These are phyloP conservation scores for Cydonia oblonga DNA, from an alignment of 331 rosid genomes.

Conservation along the genomic window DNA sequence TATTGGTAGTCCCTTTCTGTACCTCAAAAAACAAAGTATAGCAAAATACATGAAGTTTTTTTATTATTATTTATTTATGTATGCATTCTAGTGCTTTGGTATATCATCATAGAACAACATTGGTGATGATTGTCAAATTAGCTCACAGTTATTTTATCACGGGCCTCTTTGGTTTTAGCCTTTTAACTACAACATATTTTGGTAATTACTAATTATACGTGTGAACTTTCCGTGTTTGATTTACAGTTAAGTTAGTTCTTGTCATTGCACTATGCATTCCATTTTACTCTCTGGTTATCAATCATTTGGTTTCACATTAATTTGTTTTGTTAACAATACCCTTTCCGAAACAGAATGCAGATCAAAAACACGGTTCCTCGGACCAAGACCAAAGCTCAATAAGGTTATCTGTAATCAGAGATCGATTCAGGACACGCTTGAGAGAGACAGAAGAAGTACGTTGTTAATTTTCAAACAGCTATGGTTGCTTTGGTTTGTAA, in stretches of 20 bases:
- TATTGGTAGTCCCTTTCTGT: neutral
- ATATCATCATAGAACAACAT: neutral
- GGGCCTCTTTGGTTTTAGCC: neutral
- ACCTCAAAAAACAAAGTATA: neutral
- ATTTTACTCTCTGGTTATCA: neutral
- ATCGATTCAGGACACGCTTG: constrained; percentile 85
- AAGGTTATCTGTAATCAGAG: constrained; percentile 93
- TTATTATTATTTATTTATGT: too few relatives aligned
- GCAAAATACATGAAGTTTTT: neutral
- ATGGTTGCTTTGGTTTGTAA: neutral
- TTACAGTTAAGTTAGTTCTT: neutral
- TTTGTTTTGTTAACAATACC: constrained; percentile 11
- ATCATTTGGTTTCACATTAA: constrained; percentile 2
- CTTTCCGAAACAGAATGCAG: constrained; percentile 48
- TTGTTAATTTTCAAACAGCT: neutral
- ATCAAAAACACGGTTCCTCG: constrained; percentile 41
- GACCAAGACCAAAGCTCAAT: constrained; percentile 95
- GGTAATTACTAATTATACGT: neutral
- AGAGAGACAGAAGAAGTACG: constrained; percentile 88
- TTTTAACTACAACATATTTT: neutral
- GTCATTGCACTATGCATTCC: neutral
- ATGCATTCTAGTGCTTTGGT: neutral
- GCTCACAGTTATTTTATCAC: neutral
- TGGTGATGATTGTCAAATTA: neutral
- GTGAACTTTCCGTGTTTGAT: neutral